phyloP scores from a whole-genome alignment of 441 rosid species.

The Biscutella laevigata region DNA sequence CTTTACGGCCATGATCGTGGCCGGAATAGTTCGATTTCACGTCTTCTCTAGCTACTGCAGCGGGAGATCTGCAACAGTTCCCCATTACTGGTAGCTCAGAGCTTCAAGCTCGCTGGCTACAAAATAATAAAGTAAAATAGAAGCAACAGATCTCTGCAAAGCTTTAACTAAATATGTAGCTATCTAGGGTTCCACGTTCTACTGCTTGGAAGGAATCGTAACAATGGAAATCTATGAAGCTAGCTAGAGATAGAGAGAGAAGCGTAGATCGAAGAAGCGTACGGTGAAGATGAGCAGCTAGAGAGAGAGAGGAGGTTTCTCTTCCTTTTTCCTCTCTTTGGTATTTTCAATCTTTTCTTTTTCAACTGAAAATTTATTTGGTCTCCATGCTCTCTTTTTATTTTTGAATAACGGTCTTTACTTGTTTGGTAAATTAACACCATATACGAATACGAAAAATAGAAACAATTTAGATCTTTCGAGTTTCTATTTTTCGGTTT shows the following conservation, averaged over 20 bases:
- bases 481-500: too few species aligned
- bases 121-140: background rate
- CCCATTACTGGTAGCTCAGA: conserved; percentile 44
- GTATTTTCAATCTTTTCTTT: background rate
- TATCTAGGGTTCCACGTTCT: conserved; percentile 57
- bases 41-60: conserved; percentile 93
- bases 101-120: conserved; percentile 11
- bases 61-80: conserved; percentile 99
- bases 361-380: too few species aligned
- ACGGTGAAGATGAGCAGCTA: conserved; percentile 27
- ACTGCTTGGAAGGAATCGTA: conserved; percentile 12
- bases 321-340: background rate
- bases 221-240: conserved; percentile 21
- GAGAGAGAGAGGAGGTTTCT: background rate
- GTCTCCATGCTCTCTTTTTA: too few species aligned
- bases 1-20: conserved; percentile 57
- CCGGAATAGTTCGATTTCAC: conserved; percentile 77
- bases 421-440: too few species aligned
- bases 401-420: too few species aligned
- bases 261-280: conserved; percentile 24
- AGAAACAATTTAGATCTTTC: too few species aligned
- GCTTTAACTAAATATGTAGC: conserved; percentile 15
- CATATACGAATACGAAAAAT: too few species aligned
- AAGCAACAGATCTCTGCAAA: conserved; percentile 27
- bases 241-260: conserved; percentile 15